These are phyloP conservation scores for Vitellaria paradoxa DNA, from an alignment of 179 eudicot species.

Conservation along the genomic window DNA sequence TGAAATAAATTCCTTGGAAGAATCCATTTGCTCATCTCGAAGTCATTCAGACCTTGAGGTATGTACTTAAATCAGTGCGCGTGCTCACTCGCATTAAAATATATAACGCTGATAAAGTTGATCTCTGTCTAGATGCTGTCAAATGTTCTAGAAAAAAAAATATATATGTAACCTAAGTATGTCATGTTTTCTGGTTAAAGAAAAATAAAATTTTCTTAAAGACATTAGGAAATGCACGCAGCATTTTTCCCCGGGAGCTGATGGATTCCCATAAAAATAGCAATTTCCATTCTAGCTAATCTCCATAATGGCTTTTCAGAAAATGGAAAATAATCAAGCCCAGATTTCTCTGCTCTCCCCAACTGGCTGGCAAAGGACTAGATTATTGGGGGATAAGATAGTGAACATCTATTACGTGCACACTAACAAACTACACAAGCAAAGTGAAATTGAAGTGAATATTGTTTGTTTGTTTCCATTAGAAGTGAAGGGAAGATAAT, in stretches of 20 bases:
- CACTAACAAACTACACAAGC: not conserved
- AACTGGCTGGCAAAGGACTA: not conserved
- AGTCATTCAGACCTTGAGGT: not conserved
- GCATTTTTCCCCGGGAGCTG: too few species aligned
- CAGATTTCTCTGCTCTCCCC: not conserved
- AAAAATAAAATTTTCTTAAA: too few species aligned
- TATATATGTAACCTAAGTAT: too few species aligned
- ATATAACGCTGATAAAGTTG: not conserved
- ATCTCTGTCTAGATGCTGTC: not conserved
- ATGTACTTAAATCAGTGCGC: too few species aligned
- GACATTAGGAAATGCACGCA: too few species aligned
- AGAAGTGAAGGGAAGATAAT: conserved; percentile 13
- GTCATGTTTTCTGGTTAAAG: not conserved
- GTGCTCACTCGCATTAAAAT: not conserved
- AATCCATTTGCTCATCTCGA: not conserved
- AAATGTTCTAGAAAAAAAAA: not conserved
- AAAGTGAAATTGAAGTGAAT: not conserved
- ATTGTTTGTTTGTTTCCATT: not conserved
- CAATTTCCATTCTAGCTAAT: not conserved
- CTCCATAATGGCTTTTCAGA: not conserved
- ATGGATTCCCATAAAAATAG: too few species aligned
- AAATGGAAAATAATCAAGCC: not conserved
- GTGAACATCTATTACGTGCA: not conserved
- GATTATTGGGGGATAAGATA: not conserved
- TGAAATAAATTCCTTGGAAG: not conserved